Conservation (phyloP, 2,329 filamentous ascomycete species). For the Coccinonectria pachysandricola region DNA sequence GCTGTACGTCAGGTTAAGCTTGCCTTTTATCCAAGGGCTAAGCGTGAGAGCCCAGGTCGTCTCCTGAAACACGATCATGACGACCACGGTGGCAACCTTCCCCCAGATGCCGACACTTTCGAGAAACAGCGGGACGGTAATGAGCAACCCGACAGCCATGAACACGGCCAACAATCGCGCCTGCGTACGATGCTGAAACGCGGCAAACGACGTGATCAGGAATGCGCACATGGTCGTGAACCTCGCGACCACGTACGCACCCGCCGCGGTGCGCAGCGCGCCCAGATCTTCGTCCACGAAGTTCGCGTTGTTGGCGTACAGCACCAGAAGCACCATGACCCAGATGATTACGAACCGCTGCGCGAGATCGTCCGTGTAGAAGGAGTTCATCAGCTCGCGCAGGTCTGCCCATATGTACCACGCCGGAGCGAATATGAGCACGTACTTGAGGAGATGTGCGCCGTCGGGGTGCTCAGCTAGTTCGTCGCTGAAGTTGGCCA, state of each 20-base stretch:
- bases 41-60: constrained; percentile 33
- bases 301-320: constrained; percentile 38
- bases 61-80: constrained; percentile 33
- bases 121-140: constrained; percentile 34
- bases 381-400: constrained; percentile 41
- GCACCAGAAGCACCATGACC: constrained; percentile 38
- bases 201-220: constrained; percentile 33
- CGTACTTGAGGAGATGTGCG: constrained; percentile 34
- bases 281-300: constrained; percentile 31
- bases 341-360: constrained; percentile 38
- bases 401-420: constrained; percentile 42
- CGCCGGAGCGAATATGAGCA: constrained; percentile 36
- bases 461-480: constrained; percentile 35
- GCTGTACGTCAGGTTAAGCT: constrained; percentile 32
- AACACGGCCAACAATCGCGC: constrained; percentile 32
- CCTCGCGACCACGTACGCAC: constrained; percentile 35
- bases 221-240: constrained; percentile 30
- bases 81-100: constrained; percentile 32
- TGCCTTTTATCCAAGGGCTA: constrained; percentile 32
- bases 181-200: constrained; percentile 36
- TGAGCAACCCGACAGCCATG: constrained; percentile 29
- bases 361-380: constrained; percentile 38
- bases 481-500: constrained; percentile 40
- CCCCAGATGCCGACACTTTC: constrained; percentile 28
- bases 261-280: constrained; percentile 34